These are phyloP conservation scores for Coffea eugenioides DNA, from an alignment of 257 asterid genomes.

Conservation along the genomic window DNA sequence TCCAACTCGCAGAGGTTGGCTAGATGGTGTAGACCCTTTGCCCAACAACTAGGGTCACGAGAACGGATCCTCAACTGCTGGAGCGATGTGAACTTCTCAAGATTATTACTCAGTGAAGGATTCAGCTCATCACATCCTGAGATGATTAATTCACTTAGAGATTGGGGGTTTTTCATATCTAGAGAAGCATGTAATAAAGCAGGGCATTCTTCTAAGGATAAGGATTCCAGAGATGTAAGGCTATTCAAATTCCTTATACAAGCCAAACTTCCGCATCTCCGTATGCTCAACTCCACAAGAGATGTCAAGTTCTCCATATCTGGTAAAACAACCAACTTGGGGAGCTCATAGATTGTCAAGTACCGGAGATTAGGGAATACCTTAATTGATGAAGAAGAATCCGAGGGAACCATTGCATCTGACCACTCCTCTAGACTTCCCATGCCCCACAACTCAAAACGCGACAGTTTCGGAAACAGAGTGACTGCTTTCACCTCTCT, in stretches of 20 bases:
- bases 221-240: too few relatives aligned
- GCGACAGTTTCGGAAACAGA: background rate
- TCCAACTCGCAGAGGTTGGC: background rate
- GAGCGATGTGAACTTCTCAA: background rate
- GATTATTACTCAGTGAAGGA: background rate
- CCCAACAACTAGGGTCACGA: background rate
- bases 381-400: background rate
- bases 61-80: background rate
- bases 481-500: background rate
- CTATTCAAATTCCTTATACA: too few relatives aligned
- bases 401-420: background rate
- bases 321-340: background rate
- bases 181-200: too few relatives aligned
- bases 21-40: constrained; percentile 1
- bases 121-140: background rate
- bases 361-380: background rate
- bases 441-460: background rate
- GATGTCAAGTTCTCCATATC: background rate
- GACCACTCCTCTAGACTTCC: background rate
- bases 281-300: too few relatives aligned
- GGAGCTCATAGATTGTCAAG: background rate
- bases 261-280: too few relatives aligned
- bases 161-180: too few relatives aligned
- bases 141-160: too few relatives aligned
- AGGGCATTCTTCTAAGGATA: too few relatives aligned